Evolutionary conservation across 2,329 filamentous ascomycete species (phyloP), one percentile per base, ranked within the genome.

Genomic region (Talaromyces atroroseus): DNA sequence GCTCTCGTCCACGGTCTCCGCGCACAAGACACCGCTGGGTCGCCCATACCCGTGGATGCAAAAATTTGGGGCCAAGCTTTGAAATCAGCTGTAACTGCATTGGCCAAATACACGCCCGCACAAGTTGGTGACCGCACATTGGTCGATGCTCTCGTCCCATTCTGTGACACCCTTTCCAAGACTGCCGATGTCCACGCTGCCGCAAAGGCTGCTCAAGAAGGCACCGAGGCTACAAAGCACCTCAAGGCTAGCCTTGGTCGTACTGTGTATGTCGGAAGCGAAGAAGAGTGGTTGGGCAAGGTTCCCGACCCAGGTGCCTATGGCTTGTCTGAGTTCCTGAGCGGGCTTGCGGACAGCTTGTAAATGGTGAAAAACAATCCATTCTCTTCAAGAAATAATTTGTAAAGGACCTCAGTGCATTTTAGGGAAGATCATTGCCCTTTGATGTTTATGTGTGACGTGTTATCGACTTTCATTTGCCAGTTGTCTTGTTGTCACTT

Each of bases 241-340:
- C 96, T 99, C 92, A 84, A 88, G 71, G 90, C 94, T 44, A 94
- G 87, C 64, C 77, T 99, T 42, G 94, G 94, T 7, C 78, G 90
- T 58, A 84, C 87, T 1, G 90, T 94, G 11, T 95, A 95, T 70
- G 84, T 95, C 51, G 90, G 88, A 60, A 88, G 87, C 44, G 74
- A 77, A 63, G 65, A 67, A 4, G 60, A 82, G 78, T 68, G 88
- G 87, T 16, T 92, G 80, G 75, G 84, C 84, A 74, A 89, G 64
- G 81, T 90, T 18, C 86, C 87, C 18, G 88, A 90, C 74, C 88
- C 88, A 2, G 86, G 86, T 26, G 86, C 86, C 5, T 80, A 83
- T 58, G 94, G 94, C n/a, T 84, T 97, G 62, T 86, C 87, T 34
- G 84, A 86, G 70, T 92, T 99, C 74, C 87, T 96, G 73, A 76